These are phyloP conservation scores for Nigrospora sphaerica DNA, from an alignment of 2,329 filamentous ascomycete species.

Conservation along the genomic window DNA sequence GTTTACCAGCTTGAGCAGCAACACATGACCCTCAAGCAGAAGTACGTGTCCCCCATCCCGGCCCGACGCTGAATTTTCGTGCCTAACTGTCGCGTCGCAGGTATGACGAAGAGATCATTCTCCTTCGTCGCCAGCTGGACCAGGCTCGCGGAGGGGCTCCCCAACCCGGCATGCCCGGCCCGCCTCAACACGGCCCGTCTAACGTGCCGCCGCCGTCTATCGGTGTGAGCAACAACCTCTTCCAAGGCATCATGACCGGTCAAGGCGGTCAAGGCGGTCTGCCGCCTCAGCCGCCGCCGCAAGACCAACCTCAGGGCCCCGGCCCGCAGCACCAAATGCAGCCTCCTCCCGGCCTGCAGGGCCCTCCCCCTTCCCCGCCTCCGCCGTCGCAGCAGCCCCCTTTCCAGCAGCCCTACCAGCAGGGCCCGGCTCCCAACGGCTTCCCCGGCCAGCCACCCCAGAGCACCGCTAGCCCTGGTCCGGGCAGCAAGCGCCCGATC, in stretches of 20 bases:
- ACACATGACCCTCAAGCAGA: slow-evolving; percentile 81
- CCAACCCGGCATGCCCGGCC: slow-evolving; percentile 55
- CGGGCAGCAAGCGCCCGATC: slow-evolving; percentile 64
- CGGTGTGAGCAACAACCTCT: slow-evolving; percentile 85
- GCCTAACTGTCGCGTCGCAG: slow-evolving; percentile 36
- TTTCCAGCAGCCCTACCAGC: slow-evolving; percentile 65
- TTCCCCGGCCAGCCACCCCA: slow-evolving; percentile 79
- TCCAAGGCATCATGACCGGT: slow-evolving; percentile 93
- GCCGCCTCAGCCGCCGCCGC: slow-evolving; percentile 59
- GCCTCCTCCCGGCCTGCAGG: slow-evolving; percentile 61
- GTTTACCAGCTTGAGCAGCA: slow-evolving; percentile 89
- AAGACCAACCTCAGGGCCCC: slow-evolving; percentile 52
- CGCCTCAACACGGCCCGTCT: slow-evolving; percentile 70
- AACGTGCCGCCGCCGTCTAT: slow-evolving; percentile 69
- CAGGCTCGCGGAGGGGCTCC: slow-evolving; percentile 57
- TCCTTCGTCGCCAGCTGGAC: slow-evolving; percentile 81
- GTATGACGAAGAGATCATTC: slow-evolving; percentile 86
- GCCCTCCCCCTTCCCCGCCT: slow-evolving; percentile 49
- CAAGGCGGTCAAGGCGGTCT: slow-evolving; percentile 75
- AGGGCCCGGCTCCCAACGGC: slow-evolving; percentile 53
- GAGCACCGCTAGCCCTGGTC: slow-evolving; percentile 80
- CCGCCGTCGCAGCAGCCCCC: slow-evolving; percentile 58
- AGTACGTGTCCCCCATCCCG: slow-evolving; percentile 51
- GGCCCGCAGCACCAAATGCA: slow-evolving; percentile 57
- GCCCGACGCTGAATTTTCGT: background rate